These are phyloP conservation scores for Aspergillus hancockii DNA, from an alignment of 495 filamentous ascomycete species.

Conservation along the genomic window DNA sequence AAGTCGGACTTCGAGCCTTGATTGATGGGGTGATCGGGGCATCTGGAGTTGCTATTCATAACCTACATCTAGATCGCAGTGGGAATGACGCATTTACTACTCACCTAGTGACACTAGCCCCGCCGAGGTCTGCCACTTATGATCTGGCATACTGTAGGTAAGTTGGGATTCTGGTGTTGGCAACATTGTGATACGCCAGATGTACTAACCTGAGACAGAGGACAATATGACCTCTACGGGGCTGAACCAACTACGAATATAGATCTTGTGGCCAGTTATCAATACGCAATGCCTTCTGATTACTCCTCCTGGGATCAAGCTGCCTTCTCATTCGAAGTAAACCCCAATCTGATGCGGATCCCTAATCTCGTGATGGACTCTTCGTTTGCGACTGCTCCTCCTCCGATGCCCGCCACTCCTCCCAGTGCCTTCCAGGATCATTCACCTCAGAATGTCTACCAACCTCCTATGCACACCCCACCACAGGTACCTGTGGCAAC, in stretches of 20 bases:
- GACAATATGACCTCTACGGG: conserved; percentile 94
- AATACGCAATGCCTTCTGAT: conserved; percentile 47
- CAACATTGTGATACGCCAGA: background rate
- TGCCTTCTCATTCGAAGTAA: conserved; percentile 49
- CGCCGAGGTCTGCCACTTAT: conserved; percentile 54
- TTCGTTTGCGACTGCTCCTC: conserved; percentile 35
- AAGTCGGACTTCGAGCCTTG: conserved; percentile 75
- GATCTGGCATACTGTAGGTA: conserved; percentile 72
- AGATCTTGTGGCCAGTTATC: conserved; percentile 46
- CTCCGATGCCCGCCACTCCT: conserved; percentile 49
- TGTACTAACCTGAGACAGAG: conserved; percentile 42
- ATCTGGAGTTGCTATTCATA: conserved; percentile 76
- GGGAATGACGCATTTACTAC: conserved; percentile 75
- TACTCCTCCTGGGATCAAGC: conserved; percentile 43
- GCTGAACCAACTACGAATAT: conserved; percentile 53
- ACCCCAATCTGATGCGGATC: conserved; percentile 54
- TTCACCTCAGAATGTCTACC: conserved; percentile 43
- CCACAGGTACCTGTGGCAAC: conserved; percentile 37
- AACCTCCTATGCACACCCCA: conserved; percentile 36
- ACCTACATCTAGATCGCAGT: conserved; percentile 90
- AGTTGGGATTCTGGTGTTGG: conserved; percentile 29
- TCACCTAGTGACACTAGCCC: conserved; percentile 64
- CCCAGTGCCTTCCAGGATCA: conserved; percentile 48
- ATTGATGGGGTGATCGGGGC: conserved; percentile 74
- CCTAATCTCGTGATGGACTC: conserved; percentile 47